Evolutionary conservation across 2,329 filamentous ascomycete species (phyloP).

Genomic region (Aspergillus transmontanensis): DNA sequence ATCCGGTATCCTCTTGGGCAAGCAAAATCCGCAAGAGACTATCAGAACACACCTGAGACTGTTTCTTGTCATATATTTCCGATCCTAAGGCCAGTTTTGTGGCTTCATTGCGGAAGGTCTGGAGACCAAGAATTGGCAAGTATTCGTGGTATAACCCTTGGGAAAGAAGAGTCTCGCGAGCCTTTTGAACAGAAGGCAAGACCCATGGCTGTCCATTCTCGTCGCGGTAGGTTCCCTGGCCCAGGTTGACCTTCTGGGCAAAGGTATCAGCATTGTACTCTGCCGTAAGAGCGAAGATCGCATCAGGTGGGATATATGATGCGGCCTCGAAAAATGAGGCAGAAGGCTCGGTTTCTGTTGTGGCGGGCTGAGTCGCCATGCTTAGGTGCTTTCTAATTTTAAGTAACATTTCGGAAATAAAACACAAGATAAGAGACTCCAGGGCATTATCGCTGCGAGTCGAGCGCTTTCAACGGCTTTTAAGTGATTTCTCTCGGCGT

Average conservation of each 20-base stretch:
- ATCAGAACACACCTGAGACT: slow-evolving; percentile 15
- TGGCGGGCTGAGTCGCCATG: background rate
- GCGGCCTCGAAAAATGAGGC: slow-evolving; percentile 22
- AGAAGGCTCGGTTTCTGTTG: background rate
- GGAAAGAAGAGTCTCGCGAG: slow-evolving; percentile 48
- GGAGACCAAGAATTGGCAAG: slow-evolving; percentile 84
- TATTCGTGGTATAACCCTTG: slow-evolving; percentile 89
- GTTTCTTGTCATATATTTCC: slow-evolving; percentile 8
- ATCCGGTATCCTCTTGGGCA: background rate
- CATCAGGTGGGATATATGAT: slow-evolving; percentile 21
- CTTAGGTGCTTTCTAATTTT: background rate
- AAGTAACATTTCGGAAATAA: background rate
- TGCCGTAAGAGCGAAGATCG: slow-evolving; percentile 29
- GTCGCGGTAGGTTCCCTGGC: slow-evolving; percentile 89
- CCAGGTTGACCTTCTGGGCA: slow-evolving; percentile 83
- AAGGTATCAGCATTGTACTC: slow-evolving; percentile 70
- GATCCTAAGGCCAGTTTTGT: slow-evolving; percentile 79
- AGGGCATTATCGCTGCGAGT: background rate
- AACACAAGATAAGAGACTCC: too few relatives aligned
- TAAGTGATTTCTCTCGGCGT: background rate
- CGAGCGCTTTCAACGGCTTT: background rate
- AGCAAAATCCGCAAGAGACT: background rate
- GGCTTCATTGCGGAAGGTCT: slow-evolving; percentile 78
- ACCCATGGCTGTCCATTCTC: slow-evolving; percentile 94
- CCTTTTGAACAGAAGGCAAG: slow-evolving; percentile 76